Percentiles rank a stretch among this genome's conserved stretches.
Evolutionary conservation across 2,329 filamentous ascomycete species (phyloP).

Genomic region (Aspergillus ruber): DNA sequence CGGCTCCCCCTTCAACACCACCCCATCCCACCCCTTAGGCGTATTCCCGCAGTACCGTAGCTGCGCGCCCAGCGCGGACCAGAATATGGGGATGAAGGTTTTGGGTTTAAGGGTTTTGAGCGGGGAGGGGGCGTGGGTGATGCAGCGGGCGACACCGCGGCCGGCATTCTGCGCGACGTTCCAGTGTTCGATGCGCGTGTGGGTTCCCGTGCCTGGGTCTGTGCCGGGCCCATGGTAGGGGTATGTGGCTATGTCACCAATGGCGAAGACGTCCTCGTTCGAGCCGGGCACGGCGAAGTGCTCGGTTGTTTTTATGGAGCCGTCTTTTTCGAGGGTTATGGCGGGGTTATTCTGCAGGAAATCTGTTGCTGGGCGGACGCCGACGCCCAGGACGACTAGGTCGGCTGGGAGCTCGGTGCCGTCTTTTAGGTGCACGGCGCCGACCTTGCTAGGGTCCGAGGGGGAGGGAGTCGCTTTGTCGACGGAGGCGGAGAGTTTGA

Average conservation of each 20-base stretch:
- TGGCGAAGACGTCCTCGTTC: slow-evolving; percentile 72
- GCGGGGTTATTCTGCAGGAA: slow-evolving; percentile 68
- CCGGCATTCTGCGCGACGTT: slow-evolving; percentile 94
- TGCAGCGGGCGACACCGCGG: slow-evolving; percentile 69
- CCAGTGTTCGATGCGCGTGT: slow-evolving; percentile 92
- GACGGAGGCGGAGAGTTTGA: slow-evolving; percentile 73
- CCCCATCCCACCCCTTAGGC: slow-evolving; percentile 72
- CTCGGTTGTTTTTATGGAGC: slow-evolving; percentile 76
- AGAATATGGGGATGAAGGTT: slow-evolving; percentile 88
- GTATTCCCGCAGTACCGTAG: slow-evolving; percentile 92
- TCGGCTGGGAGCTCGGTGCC: slow-evolving; percentile 80
- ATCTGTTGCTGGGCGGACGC: slow-evolving; percentile 77
- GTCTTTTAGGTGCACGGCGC: slow-evolving; percentile 75
- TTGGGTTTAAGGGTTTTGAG: slow-evolving; percentile 49
- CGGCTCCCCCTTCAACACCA: slow-evolving; percentile 71
- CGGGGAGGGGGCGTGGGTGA: slow-evolving; percentile 48
- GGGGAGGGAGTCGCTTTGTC: slow-evolving; percentile 71
- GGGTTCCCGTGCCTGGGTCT: slow-evolving; percentile 50
- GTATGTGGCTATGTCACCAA: slow-evolving; percentile 92
- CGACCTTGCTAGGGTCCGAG: slow-evolving; percentile 64
- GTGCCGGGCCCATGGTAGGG: slow-evolving; percentile 89
- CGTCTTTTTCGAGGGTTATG: slow-evolving; percentile 70
- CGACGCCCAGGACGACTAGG: slow-evolving; percentile 84
- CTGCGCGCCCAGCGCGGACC: slow-evolving; percentile 86
- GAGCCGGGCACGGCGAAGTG: slow-evolving; percentile 69